Evolutionary conservation across 345 rosid species (phyloP).

Genomic region (Salix brachista): DNA sequence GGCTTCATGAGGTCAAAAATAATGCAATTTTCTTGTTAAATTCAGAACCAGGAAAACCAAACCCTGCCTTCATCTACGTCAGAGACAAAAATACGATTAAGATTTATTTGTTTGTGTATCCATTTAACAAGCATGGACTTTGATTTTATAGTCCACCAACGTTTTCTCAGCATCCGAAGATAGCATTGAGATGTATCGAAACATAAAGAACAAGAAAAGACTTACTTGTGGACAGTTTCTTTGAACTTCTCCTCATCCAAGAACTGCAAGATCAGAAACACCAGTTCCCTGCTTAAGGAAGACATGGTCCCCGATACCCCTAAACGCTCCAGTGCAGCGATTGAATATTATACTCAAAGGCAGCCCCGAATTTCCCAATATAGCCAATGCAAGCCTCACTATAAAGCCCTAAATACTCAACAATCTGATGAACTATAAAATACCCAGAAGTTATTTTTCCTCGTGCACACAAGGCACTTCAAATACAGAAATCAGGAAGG

Average conservation of each 20-base stretch:
- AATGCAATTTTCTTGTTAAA: not conserved
- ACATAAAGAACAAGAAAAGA: not conserved
- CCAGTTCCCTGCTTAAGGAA: slow-evolving; percentile 26
- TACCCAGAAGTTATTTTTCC: slow-evolving; percentile 8
- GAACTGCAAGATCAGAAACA: slow-evolving; percentile 22
- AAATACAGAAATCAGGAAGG: not conserved
- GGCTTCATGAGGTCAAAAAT: not conserved
- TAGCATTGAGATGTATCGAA: not conserved
- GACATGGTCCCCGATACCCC: slow-evolving; percentile 38
- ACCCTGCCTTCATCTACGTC: not conserved
- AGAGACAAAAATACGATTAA: not conserved
- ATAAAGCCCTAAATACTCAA: slow-evolving; percentile 2
- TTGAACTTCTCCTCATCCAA: slow-evolving; percentile 26
- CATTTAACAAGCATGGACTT: not conserved
- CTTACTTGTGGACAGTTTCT: slow-evolving; percentile 25
- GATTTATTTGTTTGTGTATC: not conserved
- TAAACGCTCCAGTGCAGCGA: slow-evolving; percentile 46
- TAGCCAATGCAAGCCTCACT: slow-evolving; percentile 5
- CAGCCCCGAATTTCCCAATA: not conserved
- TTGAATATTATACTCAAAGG: slow-evolving; percentile 7
- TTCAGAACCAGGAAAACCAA: not conserved
- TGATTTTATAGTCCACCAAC: not conserved
- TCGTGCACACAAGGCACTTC: not conserved
- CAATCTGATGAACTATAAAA: slow-evolving; percentile 1
- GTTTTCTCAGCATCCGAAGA: slow-evolving; percentile 8